Conservation (phyloP, 2,329 filamentous ascomycete genomes). For the Ceratocystis cacaofunesta region DNA sequence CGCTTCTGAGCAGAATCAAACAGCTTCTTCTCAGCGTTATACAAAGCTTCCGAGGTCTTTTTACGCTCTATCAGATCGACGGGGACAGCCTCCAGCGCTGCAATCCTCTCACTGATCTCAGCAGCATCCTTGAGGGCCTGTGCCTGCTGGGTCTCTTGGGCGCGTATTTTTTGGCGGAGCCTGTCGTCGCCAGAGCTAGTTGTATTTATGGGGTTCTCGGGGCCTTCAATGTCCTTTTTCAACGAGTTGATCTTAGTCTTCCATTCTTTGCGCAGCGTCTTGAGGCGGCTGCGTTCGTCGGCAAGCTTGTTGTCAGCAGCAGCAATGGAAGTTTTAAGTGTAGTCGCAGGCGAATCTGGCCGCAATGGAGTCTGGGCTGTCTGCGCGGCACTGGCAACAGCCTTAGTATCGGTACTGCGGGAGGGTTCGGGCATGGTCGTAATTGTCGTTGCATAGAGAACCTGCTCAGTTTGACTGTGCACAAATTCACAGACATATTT, state of each 20-base stretch:
- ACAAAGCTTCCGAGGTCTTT: conserved; percentile 37
- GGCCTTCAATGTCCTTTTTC: conserved; percentile 58
- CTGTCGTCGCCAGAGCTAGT: conserved; percentile 62
- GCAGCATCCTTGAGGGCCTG: conserved; percentile 44
- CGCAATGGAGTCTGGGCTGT: conserved; percentile 44
- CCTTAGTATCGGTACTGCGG: conserved; percentile 23
- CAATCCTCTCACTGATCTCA: conserved; percentile 28
- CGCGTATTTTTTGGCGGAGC: conserved; percentile 57
- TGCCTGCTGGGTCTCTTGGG: conserved; percentile 59
- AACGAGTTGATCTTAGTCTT: conserved; percentile 51
- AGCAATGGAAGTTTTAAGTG: conserved; percentile 60
- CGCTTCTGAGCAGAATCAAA: conserved; percentile 42
- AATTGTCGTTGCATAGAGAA: conserved; percentile 58
- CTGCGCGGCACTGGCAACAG: conserved; percentile 19
- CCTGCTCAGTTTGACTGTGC: conserved; percentile 46
- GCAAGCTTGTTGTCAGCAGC: conserved; percentile 54
- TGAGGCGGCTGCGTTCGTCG: conserved; percentile 54
- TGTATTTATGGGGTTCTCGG: conserved; percentile 50
- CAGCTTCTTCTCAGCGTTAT: conserved; percentile 40
- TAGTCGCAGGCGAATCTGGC: conserved; percentile 63
- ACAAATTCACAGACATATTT: conserved; percentile 71
- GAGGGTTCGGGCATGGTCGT: conserved; percentile 44
- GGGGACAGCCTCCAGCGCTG: conserved; percentile 48
- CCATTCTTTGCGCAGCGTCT: conserved; percentile 59
- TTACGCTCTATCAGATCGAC: conserved; percentile 45